phyloP scores from a whole-genome alignment of 1,139 yeast species.

The Blastobotrys ciferrii region DNA sequence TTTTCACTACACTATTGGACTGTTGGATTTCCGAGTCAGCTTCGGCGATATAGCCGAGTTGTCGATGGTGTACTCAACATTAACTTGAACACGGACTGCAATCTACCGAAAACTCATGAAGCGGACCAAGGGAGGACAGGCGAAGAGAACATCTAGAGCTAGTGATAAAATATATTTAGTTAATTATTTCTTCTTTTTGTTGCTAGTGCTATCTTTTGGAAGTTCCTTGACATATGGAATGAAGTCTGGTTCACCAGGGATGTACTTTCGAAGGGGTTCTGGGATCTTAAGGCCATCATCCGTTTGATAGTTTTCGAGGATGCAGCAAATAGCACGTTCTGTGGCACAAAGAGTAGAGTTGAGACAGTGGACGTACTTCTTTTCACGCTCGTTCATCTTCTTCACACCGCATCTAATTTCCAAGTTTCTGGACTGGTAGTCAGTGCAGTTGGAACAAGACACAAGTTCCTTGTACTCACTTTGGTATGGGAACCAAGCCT shows the following conservation, averaged over 20 bases:
- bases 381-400: slow-evolving; percentile 91
- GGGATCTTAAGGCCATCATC: slow-evolving; percentile 93
- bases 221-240: slow-evolving; percentile 85
- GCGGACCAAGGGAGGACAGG: too few relatives aligned
- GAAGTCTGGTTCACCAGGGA: slow-evolving; percentile 98
- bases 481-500: slow-evolving; percentile 99
- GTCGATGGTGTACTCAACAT: too few relatives aligned
- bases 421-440: slow-evolving; percentile 96
- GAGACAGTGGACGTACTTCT: slow-evolving; percentile 97
- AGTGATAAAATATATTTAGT: neutral
- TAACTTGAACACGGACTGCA: too few relatives aligned
- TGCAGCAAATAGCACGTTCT: slow-evolving; percentile 96
- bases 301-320: slow-evolving; percentile 95
- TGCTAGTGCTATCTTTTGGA: slow-evolving; percentile 90
- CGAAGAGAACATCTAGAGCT: neutral
- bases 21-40: too few relatives aligned
- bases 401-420: slow-evolving; percentile 99
- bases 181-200: slow-evolving; percentile 50
- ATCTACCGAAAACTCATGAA: too few relatives aligned
- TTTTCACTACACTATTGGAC: too few relatives aligned
- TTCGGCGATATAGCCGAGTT: too few relatives aligned
- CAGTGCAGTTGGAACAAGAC: slow-evolving; percentile 98
- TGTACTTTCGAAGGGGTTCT: slow-evolving; percentile 89
- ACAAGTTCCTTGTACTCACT: slow-evolving; percentile 97
- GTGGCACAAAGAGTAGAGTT: slow-evolving; percentile 97